Conservation (phyloP, 106 monocot species). For the Posidonia australis region DNA sequence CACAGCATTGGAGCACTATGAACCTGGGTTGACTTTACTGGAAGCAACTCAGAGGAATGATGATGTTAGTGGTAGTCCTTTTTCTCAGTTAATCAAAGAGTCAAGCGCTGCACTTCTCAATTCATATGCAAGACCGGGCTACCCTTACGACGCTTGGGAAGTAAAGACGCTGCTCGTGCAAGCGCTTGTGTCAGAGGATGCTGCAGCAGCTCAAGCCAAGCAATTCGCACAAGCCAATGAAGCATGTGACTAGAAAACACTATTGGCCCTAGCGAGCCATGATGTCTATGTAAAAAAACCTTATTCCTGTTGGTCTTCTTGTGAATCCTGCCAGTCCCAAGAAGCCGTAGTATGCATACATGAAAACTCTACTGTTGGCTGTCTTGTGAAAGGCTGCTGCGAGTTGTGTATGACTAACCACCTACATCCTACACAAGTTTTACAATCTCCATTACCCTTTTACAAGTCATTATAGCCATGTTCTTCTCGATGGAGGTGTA, state of each 20-base stretch:
- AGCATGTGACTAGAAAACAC: slow-evolving; percentile 13
- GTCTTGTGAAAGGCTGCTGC: too few species aligned
- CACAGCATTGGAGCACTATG: slow-evolving; percentile 57
- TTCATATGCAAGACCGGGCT: slow-evolving; percentile 57
- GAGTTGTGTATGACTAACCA: too few species aligned
- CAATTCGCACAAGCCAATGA: slow-evolving; percentile 49
- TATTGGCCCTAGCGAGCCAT: neutral
- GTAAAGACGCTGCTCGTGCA: slow-evolving; percentile 66
- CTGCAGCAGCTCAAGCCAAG: slow-evolving; percentile 49
- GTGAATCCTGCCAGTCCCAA: too few species aligned
- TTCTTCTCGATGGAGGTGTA: too few species aligned
- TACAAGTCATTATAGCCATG: too few species aligned
- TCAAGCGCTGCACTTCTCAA: slow-evolving; percentile 80
- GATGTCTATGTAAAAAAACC: too few species aligned
- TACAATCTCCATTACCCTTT: too few species aligned
- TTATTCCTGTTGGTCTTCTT: too few species aligned
- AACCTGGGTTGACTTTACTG: slow-evolving; percentile 57
- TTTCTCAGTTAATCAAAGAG: slow-evolving; percentile 65
- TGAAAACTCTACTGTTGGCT: too few species aligned
- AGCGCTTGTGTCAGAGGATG: slow-evolving; percentile 62
- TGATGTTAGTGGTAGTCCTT: slow-evolving; percentile 47
- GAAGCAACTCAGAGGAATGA: slow-evolving; percentile 68
- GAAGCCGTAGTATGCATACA: too few species aligned
- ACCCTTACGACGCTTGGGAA: slow-evolving; percentile 71
- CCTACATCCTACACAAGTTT: too few species aligned